These are phyloP conservation scores for Solanum virginianum DNA, from an alignment of 257 asterid genomes.

Conservation along the genomic window DNA sequence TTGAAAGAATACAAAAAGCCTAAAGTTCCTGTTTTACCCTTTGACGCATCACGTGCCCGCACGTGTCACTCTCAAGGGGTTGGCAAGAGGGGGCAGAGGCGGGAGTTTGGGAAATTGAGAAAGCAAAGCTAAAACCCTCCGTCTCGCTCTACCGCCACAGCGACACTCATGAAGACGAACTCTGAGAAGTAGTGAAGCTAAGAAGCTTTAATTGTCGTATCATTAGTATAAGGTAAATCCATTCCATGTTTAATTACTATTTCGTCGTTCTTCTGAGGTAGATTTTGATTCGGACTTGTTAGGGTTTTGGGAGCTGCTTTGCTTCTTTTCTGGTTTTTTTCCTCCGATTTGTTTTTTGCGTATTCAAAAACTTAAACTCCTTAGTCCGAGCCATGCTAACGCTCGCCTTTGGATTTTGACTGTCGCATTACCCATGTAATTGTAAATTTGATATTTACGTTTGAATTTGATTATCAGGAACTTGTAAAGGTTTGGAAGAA, in stretches of 20 bases:
- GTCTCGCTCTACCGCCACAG: not conserved
- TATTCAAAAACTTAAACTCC: not conserved
- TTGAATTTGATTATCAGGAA: slow-evolving; percentile 4
- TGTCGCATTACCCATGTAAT: not conserved
- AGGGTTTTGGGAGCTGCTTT: not conserved
- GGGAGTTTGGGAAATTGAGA: not conserved
- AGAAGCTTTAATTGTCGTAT: not conserved
- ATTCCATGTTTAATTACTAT: not conserved
- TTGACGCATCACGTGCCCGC: not conserved
- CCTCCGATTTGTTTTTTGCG: not conserved
- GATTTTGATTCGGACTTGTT: not conserved
- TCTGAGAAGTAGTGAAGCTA: not conserved
- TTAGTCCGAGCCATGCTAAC: not conserved
- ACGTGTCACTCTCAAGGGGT: not conserved
- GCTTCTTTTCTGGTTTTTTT: not conserved
- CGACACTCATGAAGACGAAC: not conserved
- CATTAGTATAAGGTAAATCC: not conserved
- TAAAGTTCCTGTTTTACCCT: not conserved
- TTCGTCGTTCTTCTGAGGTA: not conserved
- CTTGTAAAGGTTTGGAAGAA: not conserved
- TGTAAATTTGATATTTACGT: too few relatives aligned
- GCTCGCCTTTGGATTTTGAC: not conserved
- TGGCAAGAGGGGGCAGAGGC: not conserved
- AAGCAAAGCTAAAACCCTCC: not conserved
- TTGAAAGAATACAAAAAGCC: too few relatives aligned